phyloP scores from a whole-genome alignment of 176 grass and related monocot genomes.

The Avena atlantica region DNA sequence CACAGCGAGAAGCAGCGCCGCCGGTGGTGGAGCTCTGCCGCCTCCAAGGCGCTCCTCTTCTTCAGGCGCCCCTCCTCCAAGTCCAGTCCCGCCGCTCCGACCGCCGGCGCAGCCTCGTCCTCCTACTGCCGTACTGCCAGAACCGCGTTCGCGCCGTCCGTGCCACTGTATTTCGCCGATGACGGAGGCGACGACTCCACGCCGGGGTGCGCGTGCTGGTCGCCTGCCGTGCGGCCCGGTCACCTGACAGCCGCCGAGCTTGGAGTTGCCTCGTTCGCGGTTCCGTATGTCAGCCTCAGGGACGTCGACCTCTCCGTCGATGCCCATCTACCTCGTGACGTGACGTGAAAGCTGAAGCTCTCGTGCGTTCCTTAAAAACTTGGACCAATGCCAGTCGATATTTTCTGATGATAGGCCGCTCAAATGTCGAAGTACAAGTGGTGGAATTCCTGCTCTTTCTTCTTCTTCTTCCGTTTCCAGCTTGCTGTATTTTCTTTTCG shows the following conservation, averaged over 20 bases:
- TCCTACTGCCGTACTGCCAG: neutral
- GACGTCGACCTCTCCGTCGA: slow-evolving; percentile 31
- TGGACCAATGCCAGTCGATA: neutral
- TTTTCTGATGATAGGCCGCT: no score
- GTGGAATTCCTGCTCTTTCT: no score
- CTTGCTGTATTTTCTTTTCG: no score
- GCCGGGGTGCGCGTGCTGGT: slow-evolving; percentile 41
- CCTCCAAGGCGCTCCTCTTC: slow-evolving; percentile 51
- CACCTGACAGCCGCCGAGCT: slow-evolving; percentile 53
- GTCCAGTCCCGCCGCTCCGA: neutral
- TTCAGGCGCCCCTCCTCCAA: slow-evolving; percentile 41
- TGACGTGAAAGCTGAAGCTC: slow-evolving; percentile 27
- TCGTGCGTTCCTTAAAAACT: neutral
- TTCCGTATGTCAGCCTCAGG: slow-evolving; percentile 58
- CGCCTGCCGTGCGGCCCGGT: slow-evolving; percentile 40
- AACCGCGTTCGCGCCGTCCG: neutral
- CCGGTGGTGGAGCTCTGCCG: slow-evolving; percentile 66
- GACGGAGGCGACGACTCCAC: neutral
- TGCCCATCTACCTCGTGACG: slow-evolving; percentile 76
- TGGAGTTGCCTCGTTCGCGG: neutral
- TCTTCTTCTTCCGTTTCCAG: no score
- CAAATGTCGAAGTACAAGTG: no score
- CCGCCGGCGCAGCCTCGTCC: neutral
- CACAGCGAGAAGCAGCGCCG: slow-evolving; percentile 31
- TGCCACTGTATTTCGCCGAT: slow-evolving; percentile 40